Base-by-base conservation (phyloP, 306 rosid genomes). In the Quercus engelmannii region DNA sequence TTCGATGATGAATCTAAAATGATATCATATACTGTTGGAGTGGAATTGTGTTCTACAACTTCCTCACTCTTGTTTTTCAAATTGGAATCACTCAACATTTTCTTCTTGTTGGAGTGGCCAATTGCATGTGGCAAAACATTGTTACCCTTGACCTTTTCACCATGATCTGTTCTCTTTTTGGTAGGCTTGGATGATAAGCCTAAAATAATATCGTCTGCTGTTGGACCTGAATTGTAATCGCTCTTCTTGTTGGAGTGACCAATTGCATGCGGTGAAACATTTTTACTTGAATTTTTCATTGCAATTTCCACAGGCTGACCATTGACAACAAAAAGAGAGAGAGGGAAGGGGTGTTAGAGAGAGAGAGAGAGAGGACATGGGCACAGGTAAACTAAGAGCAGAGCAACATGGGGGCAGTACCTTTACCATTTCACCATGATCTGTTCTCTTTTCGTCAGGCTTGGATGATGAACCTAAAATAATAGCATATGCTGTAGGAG, bases 201-300 rank as follows among this genome's bases (percentile, higher is more conserved):
- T 77, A 73, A 64, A 26, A 76, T 78, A 82, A 76, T 85, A 79
- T 61, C 59, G 43, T 63, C 74, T 28, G 72, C 81, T 23, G 85
- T 3, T 54, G 80, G 52, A 33, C 67, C 38, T 18, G 61, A 69
- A 70, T 73, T 82, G 62, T 69, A 77, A 77, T 75, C 72, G 82
- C 76, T 31, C 80, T 84, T 83, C 87, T 71, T 73, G 78, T 77
- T 74, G 78, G 81, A 74, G 78, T 79, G 79, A 71, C 65, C 76
- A 75, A 80, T 67, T 41, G 43, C 80, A 62, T 58, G 75, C 55
- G 18, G 57, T 30, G 74, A 28, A 74, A 70, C 69, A 73, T 69
- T 76, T 52, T 71, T 65, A 76, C 81, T 81, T 54, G 78, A 83
- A 62, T 81, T 69, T 77, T 72, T 70, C 19, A 21, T 74, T 78